These are phyloP conservation scores for Castanea crenata DNA, from an alignment of 306 rosid genomes.

Conservation along the genomic window DNA sequence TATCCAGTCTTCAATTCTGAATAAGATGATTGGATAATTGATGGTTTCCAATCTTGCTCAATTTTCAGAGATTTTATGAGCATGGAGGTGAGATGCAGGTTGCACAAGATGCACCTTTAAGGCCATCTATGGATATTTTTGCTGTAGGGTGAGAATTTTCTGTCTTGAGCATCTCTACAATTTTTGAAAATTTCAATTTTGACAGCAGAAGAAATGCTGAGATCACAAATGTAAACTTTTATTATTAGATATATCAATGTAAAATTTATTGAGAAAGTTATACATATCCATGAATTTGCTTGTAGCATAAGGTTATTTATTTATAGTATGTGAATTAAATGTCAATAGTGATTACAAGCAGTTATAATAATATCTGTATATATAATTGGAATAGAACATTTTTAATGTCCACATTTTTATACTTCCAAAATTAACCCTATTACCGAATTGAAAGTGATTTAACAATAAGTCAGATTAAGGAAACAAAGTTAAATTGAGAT, in stretches of 20 bases:
- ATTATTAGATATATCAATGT: neutral
- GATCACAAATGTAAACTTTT: neutral
- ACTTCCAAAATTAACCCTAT: too few relatives aligned
- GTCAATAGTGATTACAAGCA: neutral
- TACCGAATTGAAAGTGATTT: too few relatives aligned
- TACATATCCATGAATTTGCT: neutral
- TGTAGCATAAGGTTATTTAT: neutral
- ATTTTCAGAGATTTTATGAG: conserved; percentile 88
- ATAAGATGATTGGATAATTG: conserved; percentile 11
- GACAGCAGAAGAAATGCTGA: neutral
- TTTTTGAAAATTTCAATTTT: conserved; percentile 11
- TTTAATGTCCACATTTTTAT: too few relatives aligned
- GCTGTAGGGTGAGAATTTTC: conserved; percentile 82
- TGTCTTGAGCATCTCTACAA: conserved; percentile 24
- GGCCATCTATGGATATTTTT: conserved; percentile 94
- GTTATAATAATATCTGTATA: neutral
- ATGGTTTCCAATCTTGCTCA: neutral
- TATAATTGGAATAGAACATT: too few relatives aligned
- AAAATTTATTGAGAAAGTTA: neutral
- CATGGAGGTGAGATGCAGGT: conserved; percentile 94
- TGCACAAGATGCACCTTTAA: conserved; percentile 81
- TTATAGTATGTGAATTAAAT: neutral
- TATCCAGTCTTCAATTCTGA: conserved; percentile 4
- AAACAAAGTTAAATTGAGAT: too few relatives aligned
- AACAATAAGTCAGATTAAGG: too few relatives aligned